Evolutionary conservation across 2,329 filamentous ascomycete species (phyloP), one percentile per base, ranked within the genome.

Genomic region (Fusarium sp.): DNA sequence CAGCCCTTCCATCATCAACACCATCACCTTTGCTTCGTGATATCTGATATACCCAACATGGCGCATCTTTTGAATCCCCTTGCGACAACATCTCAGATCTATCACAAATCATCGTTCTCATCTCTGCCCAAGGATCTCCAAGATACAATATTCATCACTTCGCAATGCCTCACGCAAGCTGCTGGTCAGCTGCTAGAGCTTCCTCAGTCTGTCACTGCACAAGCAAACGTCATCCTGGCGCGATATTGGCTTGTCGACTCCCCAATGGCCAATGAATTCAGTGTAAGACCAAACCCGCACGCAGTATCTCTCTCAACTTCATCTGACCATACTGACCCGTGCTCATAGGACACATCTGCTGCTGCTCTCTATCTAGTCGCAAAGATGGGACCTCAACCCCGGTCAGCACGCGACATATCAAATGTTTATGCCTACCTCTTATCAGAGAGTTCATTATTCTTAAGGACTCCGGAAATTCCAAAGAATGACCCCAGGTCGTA

Each of bases 341-440:
- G 41, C 36, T 30, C 20, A 8, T 47, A 96, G 93, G 92, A 96
- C 80, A 88, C 93, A 59, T 97, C 94, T 38, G 94, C 95, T 39
- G 94, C 94, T 22, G 87, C 90, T 2, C 83, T 98, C 58, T 98
- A 94, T 84, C 87, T 98, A 58, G 89, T 91, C 30, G 90, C 94
- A 36, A 98, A 98, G 83, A 88, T 96, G 65, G 94, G 95, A 30
- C 89, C 94, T 7, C 87, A 90, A 56, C 92, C 95, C 4, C 90
- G 92, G 66, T 92, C 93, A 18, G 90, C 94, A 2, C 91, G 95
- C 74, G 95, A 95, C 74, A 85, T 98, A 44, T 88, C 95, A 67
- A 96, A 95, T 80, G 92, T 96, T 68, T 98, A 97, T 83, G 88
- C 90, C 44, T 97, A 96, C 82, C 90, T 98, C 10, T 84, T 91